A percentile compares a stretch with the other conserved stretches of the same genome.
These are phyloP conservation scores for Linderina pennispora DNA, from an alignment of 192 early-diverging fungal genomes.

Conservation along the genomic window DNA sequence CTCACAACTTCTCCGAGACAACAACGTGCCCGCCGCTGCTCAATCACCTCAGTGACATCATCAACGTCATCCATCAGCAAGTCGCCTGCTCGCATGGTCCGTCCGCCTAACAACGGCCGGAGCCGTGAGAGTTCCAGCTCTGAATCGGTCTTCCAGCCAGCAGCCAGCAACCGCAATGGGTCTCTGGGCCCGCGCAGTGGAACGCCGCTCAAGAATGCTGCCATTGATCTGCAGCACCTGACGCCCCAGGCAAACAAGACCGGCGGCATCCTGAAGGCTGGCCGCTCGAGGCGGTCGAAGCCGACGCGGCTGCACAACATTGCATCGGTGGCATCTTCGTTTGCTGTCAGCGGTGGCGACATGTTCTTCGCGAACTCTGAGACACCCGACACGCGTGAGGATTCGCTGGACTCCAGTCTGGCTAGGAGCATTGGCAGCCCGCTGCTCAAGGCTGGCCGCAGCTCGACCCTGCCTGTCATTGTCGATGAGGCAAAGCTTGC, in stretches of 20 bases:
- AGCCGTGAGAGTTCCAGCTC: not conserved
- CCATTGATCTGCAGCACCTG: constrained; percentile 3
- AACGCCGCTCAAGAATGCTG: not conserved
- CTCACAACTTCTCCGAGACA: not conserved
- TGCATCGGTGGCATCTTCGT: not conserved
- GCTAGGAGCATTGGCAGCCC: not conserved
- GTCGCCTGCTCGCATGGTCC: constrained; percentile 1
- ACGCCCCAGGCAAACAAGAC: constrained; percentile 29
- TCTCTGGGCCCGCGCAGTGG: not conserved
- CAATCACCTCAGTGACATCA: constrained; percentile 1
- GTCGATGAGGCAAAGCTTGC: not conserved
- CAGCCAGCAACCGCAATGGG: too few relatives aligned
- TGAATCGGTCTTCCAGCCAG: too few relatives aligned
- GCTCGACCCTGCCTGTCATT: not conserved
- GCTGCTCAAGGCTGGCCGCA: not conserved
- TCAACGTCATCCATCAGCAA: constrained; percentile 1
- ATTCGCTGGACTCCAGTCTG: too few relatives aligned
- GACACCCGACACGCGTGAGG: too few relatives aligned
- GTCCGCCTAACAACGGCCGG: not conserved
- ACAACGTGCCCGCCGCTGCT: not conserved
- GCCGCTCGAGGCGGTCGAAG: constrained; percentile 15
- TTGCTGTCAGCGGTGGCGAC: not conserved
- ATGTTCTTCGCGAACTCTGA: too few relatives aligned
- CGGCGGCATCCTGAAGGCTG: constrained; percentile 38
- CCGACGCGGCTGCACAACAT: constrained; percentile 8